These are phyloP conservation scores for Eucalyptus cladocalyx DNA, from an alignment of 345 rosid species.

Conservation along the genomic window DNA sequence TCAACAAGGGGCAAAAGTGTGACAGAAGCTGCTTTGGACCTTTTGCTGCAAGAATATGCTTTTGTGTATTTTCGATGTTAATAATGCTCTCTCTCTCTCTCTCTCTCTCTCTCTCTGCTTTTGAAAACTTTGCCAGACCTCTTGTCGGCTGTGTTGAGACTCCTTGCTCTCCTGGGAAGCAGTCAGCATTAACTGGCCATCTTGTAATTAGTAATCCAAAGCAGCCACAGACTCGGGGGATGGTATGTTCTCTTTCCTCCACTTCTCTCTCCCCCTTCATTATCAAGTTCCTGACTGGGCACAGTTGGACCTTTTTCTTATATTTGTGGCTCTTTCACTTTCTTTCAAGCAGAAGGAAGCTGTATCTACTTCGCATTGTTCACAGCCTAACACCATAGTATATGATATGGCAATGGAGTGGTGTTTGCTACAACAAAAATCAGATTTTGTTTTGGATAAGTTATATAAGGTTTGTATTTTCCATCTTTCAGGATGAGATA, in stretches of 20 bases:
- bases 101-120: neutral
- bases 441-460: constrained; percentile 10
- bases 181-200: constrained; percentile 52
- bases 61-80: neutral
- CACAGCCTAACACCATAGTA: constrained; percentile 82
- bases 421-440: constrained; percentile 46
- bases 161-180: constrained; percentile 39
- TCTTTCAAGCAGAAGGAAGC: constrained; percentile 45
- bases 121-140: constrained; percentile 38
- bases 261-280: neutral
- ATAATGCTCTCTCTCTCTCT: neutral
- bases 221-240: constrained; percentile 36
- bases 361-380: constrained; percentile 77
- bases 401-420: constrained; percentile 88
- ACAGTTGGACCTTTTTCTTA: neutral
- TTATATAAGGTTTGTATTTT: constrained; percentile 29
- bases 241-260: constrained; percentile 16
- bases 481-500: neutral
- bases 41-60: neutral
- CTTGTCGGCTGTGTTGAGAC: constrained; percentile 51
- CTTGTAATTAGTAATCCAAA: constrained; percentile 26
- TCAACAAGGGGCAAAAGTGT: neutral
- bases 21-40: neutral
- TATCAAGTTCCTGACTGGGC: neutral
- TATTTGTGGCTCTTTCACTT: neutral